These are phyloP conservation scores for Rhodotorula mucilaginosa DNA, from an alignment of 1,284 basidiomycete genomes.

Conservation along the genomic window DNA sequence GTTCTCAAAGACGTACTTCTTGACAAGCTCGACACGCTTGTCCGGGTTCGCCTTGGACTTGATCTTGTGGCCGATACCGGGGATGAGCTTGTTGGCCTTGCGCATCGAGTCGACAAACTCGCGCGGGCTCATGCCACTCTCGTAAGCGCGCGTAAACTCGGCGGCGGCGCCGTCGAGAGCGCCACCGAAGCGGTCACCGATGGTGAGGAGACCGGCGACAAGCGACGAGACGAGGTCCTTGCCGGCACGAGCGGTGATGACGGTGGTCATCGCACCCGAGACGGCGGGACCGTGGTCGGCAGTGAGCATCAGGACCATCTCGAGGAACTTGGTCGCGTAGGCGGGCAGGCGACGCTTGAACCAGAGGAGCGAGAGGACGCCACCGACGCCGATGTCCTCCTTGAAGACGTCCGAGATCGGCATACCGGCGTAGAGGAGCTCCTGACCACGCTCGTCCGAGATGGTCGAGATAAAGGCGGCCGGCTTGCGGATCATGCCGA, in stretches of 20 bases:
- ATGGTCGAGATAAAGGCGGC: constrained; percentile 97
- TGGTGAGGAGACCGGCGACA: constrained; percentile 92
- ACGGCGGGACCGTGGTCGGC: constrained; percentile 75
- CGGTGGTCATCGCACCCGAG: constrained; percentile 96
- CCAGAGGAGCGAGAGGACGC: constrained; percentile 94
- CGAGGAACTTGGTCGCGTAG: constrained; percentile 92
- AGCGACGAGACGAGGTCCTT: constrained; percentile 98
- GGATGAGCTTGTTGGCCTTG: constrained; percentile 95
- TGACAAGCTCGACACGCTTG: constrained; percentile 88
- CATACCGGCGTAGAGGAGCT: constrained; percentile 98
- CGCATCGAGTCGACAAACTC: constrained; percentile 97
- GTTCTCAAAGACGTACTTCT: constrained; percentile 92
- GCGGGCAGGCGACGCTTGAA: constrained; percentile 86
- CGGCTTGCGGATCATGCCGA: constrained; percentile 96
- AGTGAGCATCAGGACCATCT: constrained; percentile 99
- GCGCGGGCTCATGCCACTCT: constrained; percentile 87
- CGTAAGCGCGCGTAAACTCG: constrained; percentile 90
- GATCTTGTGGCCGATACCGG: constrained; percentile 99
- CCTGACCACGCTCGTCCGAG: constrained; percentile 98
- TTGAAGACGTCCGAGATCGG: constrained; percentile 98
- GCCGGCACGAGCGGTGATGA: constrained; percentile 96
- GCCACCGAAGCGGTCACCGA: constrained; percentile 97
- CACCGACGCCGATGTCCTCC: constrained; percentile 94
- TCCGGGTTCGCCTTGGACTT: constrained; percentile 64
- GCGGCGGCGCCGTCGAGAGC: constrained; percentile 96